Evolutionary conservation across 257 asterid genomes (phyloP).

Genomic region (Plectranthus barbatus): DNA sequence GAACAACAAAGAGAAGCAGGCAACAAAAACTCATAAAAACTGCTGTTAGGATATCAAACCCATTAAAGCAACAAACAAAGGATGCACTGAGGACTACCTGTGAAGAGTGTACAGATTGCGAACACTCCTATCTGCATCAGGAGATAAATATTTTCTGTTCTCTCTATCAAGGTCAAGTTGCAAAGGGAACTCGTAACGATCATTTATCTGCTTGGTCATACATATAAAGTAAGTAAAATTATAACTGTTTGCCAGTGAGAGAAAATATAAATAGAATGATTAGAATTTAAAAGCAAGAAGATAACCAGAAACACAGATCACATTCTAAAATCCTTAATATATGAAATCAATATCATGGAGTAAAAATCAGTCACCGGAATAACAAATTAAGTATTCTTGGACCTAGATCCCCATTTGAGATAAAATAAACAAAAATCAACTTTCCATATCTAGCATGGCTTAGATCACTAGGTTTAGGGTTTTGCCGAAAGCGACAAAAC

Average conservation of each 20-base stretch:
- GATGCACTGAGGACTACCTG: slow-evolving; percentile 39
- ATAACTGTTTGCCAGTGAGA: neutral
- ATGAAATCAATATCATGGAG: neutral
- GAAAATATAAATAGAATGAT: neutral
- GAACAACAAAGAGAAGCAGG: neutral
- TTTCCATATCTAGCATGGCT: neutral
- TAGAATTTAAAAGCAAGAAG: neutral
- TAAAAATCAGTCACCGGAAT: neutral
- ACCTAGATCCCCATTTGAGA: slow-evolving; percentile 5
- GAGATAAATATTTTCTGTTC: slow-evolving; percentile 73
- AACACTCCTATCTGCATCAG: slow-evolving; percentile 73
- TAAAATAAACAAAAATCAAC: neutral
- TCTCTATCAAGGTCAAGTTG: slow-evolving; percentile 91
- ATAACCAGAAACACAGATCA: neutral
- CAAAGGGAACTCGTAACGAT: slow-evolving; percentile 86
- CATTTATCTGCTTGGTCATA: slow-evolving; percentile 63
- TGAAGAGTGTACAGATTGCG: slow-evolving; percentile 84
- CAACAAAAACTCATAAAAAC: slow-evolving; percentile 1
- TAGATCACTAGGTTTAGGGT: too few relatives aligned
- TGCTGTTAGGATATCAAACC: neutral
- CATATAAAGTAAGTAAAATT: neutral
- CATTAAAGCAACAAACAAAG: neutral
- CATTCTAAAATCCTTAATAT: neutral
- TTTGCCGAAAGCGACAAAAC: too few relatives aligned
- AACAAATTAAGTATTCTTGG: neutral